Percentiles rank a stretch among this genome's conserved stretches.
These are phyloP conservation scores for Thecaphora thlaspeos DNA, from an alignment of 1,284 basidiomycete species.

Conservation along the genomic window DNA sequence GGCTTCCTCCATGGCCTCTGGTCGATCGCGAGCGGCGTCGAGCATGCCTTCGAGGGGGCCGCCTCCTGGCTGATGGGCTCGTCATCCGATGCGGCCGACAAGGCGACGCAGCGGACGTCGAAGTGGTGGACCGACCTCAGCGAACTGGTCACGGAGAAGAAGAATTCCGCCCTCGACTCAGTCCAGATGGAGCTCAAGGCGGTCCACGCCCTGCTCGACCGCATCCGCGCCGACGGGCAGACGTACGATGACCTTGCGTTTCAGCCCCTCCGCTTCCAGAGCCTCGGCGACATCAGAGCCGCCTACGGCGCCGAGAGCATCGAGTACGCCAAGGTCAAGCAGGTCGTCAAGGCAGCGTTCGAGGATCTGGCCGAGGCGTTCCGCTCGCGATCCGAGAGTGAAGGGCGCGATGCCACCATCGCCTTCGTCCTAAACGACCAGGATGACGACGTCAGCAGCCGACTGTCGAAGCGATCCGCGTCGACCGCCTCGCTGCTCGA, in stretches of 20 bases:
- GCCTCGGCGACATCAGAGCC: conserved; percentile 22
- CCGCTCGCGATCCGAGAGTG: conserved; percentile 14
- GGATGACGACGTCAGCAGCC: conserved; percentile 1
- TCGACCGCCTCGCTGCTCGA: conserved; percentile 19
- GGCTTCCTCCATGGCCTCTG: conserved; percentile 21
- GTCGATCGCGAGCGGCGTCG: conserved; percentile 11
- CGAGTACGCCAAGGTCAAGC: conserved; percentile 20
- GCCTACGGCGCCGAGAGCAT: conserved; percentile 22
- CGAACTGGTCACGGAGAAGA: conserved; percentile 7
- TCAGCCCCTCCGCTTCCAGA: conserved; percentile 36
- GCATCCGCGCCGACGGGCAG: conserved; percentile 7
- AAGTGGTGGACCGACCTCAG: conserved; percentile 15
- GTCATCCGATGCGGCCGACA: conserved; percentile 8
- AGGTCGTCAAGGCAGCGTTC: conserved; percentile 17
- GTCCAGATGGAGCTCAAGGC: conserved; percentile 19
- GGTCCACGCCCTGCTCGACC: conserved; percentile 16
- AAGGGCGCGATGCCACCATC: conserved; percentile 18
- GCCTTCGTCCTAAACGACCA: conserved; percentile 30
- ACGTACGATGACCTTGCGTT: conserved; percentile 12
- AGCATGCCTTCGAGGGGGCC: not conserved
- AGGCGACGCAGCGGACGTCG: conserved; percentile 12
- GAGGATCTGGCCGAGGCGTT: conserved; percentile 14
- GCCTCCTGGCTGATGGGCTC: conserved; percentile 14
- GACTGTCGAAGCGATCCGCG: conserved; percentile 10
- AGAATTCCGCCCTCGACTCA: not conserved